phyloP scores from a whole-genome alignment of 139 green algal genomes.

The Coelastrella sp. region DNA sequence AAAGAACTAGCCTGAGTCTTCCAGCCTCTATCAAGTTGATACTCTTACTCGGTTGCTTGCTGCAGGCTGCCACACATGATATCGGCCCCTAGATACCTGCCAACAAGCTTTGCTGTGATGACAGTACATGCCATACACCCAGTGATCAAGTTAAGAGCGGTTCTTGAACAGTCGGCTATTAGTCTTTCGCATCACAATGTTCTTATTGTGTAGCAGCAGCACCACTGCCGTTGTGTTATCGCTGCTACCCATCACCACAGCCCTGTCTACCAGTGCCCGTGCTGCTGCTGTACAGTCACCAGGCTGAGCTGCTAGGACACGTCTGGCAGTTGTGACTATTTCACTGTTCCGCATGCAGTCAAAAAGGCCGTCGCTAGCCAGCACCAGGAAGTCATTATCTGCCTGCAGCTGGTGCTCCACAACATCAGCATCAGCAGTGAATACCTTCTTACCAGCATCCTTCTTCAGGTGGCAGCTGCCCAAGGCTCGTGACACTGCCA shows the following conservation, averaged over 20 bases:
- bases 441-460: slow-evolving; percentile 18
- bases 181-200: slow-evolving; percentile 13
- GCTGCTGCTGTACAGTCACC: not conserved
- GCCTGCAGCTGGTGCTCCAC: not conserved
- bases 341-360: slow-evolving; percentile 52
- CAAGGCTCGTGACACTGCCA: slow-evolving; percentile 47
- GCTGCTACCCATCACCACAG: not conserved
- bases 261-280: not conserved
- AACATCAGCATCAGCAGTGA: not conserved
- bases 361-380: slow-evolving; percentile 67
- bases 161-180: slow-evolving; percentile 36
- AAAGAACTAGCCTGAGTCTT: no score
- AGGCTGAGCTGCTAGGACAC: not conserved
- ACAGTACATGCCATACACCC: not conserved
- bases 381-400: slow-evolving; percentile 67
- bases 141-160: no score
- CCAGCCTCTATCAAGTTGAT: no score
- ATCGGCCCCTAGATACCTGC: not conserved
- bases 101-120: not conserved
- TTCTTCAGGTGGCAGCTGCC: slow-evolving; percentile 32
- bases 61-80: not conserved
- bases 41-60: not conserved
- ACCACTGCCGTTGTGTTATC: slow-evolving; percentile 38
- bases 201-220: slow-evolving; percentile 13
- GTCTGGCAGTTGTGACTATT: not conserved